Conservation (phyloP, 306 rosid genomes). For the Abrus precatorius region DNA sequence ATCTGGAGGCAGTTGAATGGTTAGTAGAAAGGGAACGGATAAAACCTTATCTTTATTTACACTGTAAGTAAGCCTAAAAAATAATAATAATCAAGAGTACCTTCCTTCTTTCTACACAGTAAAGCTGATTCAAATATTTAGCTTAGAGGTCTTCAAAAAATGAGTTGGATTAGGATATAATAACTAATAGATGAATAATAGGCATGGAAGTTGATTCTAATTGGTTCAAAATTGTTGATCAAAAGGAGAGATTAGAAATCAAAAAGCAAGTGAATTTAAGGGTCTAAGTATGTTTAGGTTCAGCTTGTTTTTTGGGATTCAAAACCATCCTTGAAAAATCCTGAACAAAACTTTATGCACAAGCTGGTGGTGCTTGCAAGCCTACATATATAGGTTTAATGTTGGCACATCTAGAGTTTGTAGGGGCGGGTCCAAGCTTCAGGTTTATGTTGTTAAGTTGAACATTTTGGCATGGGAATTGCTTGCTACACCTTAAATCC, state of each 20-base stretch:
- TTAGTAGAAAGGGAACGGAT: not conserved
- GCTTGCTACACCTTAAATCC: constrained; percentile 66
- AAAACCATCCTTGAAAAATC: constrained; percentile 13
- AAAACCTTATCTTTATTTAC: constrained; percentile 23
- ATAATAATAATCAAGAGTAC: not conserved
- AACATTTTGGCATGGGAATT: constrained; percentile 64
- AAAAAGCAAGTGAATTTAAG: not conserved
- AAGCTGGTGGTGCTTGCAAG: constrained; percentile 55
- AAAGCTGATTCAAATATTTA: not conserved
- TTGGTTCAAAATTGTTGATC: constrained; percentile 12
- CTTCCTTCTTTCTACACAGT: constrained; percentile 11
- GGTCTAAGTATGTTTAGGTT: constrained; percentile 1
- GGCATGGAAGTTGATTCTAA: constrained; percentile 19
- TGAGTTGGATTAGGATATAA: constrained; percentile 4
- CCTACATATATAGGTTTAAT: constrained; percentile 57
- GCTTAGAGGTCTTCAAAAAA: constrained; percentile 17
- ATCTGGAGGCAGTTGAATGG: constrained; percentile 16
- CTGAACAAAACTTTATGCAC: constrained; percentile 24
- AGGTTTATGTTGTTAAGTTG: constrained; percentile 58
- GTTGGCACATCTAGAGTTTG: constrained; percentile 53
- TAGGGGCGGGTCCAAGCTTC: constrained; percentile 33
- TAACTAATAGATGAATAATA: not conserved
- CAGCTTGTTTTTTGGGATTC: not conserved
- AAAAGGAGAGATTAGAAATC: constrained; percentile 1
- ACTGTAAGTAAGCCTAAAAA: constrained; percentile 33